phyloP scores from a whole-genome alignment of 140 eudicot genomes.

The Ambrosia hybrid region DNA sequence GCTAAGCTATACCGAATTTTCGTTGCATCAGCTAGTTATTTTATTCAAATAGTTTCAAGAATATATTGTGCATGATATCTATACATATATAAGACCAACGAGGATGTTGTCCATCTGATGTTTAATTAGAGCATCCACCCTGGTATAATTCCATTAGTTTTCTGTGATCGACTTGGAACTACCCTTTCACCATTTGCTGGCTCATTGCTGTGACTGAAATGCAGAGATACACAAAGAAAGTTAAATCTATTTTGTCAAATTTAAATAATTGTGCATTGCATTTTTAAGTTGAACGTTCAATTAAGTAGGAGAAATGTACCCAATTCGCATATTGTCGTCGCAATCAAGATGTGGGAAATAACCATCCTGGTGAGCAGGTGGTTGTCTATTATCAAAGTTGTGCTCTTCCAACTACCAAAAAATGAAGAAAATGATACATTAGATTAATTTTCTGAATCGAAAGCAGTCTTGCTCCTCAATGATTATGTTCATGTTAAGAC shows the following conservation, averaged over 20 bases:
- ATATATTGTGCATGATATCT: constrained; percentile 2
- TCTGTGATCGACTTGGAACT: constrained; percentile 37
- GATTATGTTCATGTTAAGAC: too few species aligned
- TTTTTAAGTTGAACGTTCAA: neutral
- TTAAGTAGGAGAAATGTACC: constrained; percentile 26
- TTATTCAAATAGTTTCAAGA: constrained; percentile 1
- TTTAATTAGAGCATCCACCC: constrained; percentile 62
- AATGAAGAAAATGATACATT: neutral
- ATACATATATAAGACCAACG: neutral
- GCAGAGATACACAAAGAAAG: neutral
- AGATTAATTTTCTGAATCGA: too few species aligned
- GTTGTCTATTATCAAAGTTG: constrained; percentile 31
- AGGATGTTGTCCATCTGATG: constrained; percentile 16
- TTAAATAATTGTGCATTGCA: neutral
- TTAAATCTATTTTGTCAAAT: neutral
- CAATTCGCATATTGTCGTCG: constrained; percentile 45
- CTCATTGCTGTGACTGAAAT: constrained; percentile 37
- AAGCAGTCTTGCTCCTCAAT: too few species aligned
- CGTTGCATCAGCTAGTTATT: neutral
- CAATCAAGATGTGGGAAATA: constrained; percentile 3
- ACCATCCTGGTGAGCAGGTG: constrained; percentile 12
- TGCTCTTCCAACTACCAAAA: constrained; percentile 52
- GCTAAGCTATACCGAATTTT: neutral
- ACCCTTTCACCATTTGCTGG: constrained; percentile 29
- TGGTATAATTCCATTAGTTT: constrained; percentile 44